A percentile compares a stretch with the other conserved stretches of the same genome.
phyloP scores from a whole-genome alignment of 176 grass and related monocot species.

The Rhynchospora tenuis region DNA sequence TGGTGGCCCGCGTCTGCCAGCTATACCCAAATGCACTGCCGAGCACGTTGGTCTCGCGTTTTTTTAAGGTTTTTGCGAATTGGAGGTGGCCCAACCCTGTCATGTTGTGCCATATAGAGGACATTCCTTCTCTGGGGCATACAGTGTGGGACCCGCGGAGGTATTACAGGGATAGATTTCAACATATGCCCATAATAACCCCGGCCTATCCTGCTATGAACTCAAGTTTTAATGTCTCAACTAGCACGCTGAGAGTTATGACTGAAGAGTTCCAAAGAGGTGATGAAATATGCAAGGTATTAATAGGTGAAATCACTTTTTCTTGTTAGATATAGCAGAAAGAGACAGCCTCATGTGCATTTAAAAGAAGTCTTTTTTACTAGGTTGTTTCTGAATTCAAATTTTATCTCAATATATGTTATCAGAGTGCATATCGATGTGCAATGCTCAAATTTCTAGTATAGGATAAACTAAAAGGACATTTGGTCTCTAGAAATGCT shows the following conservation, averaged over 20 bases:
- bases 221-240: constrained; percentile 87
- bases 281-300: constrained; percentile 70
- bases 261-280: constrained; percentile 77
- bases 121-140: constrained; percentile 53
- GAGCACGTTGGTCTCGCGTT: constrained; percentile 82
- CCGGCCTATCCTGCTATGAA: constrained; percentile 97
- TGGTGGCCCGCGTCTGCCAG: constrained; percentile 91
- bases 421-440: background rate
- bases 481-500: background rate
- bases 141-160: constrained; percentile 90
- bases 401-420: background rate
- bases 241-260: constrained; percentile 74
- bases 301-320: constrained; percentile 17
- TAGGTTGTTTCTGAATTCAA: background rate
- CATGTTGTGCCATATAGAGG: constrained; percentile 85
- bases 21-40: constrained; percentile 88
- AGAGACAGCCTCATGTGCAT: background rate
- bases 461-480: background rate
- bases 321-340: background rate
- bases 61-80: constrained; percentile 80
- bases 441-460: background rate
- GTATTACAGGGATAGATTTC: constrained; percentile 76
- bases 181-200: constrained; percentile 97
- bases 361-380: background rate
- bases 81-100: constrained; percentile 99